phyloP scores from a whole-genome alignment of 495 filamentous ascomycete species.

The Letharia columbiana region DNA sequence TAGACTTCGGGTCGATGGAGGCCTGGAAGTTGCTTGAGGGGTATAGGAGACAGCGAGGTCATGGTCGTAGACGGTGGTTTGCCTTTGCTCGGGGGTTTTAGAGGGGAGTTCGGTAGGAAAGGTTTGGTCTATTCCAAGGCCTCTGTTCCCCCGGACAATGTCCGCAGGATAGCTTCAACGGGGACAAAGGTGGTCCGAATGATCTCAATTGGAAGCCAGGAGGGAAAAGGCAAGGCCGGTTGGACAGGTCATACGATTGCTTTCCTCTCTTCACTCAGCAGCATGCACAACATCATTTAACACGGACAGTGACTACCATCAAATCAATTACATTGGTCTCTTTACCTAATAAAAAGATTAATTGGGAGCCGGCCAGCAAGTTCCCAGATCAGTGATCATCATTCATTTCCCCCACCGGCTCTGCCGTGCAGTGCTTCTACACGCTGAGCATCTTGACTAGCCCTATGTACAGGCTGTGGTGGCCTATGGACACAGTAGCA shows the following conservation, averaged over 20 bases:
- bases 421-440: background rate
- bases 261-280: background rate
- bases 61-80: background rate
- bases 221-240: background rate
- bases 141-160: background rate
- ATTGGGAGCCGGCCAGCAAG: background rate
- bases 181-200: background rate
- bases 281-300: background rate
- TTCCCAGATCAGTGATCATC: background rate
- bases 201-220: background rate
- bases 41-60: background rate
- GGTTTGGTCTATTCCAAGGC: background rate
- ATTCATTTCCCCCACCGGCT: background rate
- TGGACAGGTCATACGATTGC: background rate
- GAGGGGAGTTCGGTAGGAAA: background rate
- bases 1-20: slow-evolving; percentile 1
- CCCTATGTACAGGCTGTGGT: background rate
- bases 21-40: background rate
- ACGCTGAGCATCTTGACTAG: background rate
- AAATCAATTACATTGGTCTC: background rate
- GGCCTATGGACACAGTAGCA: background rate
- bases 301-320: background rate
- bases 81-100: background rate
- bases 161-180: background rate
- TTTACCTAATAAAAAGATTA: background rate